These are phyloP conservation scores for Trichoderma asperelloides DNA, from an alignment of 495 filamentous ascomycete species.

Conservation along the genomic window DNA sequence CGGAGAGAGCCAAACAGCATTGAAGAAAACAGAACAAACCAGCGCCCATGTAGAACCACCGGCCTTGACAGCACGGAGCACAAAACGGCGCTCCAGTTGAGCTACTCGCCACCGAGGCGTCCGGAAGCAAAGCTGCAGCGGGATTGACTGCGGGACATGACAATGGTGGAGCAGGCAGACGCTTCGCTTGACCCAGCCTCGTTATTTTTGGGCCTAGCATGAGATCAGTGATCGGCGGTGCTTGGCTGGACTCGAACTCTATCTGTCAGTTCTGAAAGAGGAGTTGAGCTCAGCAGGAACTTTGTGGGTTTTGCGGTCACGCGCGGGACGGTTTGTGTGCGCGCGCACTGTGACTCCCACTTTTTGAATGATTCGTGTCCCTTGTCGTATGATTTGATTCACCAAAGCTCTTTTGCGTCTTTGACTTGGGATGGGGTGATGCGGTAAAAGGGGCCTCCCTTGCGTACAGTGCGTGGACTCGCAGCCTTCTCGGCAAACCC, in stretches of 20 bases:
- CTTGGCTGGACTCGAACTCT: conserved; percentile 3
- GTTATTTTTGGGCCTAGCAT: not conserved
- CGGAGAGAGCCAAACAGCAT: not conserved
- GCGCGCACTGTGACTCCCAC: no score
- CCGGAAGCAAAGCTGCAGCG: not conserved
- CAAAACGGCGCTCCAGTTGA: not conserved
- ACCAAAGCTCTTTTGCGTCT: no score
- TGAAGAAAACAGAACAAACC: not conserved
- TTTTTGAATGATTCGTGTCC: no score
- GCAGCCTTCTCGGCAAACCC: not conserved
- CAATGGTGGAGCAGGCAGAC: not conserved
- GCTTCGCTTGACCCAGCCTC: conserved; percentile 2
- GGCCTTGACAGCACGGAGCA: not conserved
- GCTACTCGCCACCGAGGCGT: not conserved
- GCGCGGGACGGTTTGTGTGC: not conserved
- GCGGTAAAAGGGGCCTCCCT: no score
- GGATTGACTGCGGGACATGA: not conserved
- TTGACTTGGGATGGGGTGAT: no score
- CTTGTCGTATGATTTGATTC: not conserved
- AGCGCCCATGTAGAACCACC: not conserved
- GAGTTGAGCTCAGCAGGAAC: not conserved
- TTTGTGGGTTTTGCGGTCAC: not conserved
- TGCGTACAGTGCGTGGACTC: not conserved
- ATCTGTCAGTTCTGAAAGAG: not conserved
- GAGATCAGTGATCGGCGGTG: conserved; percentile 3